These are phyloP conservation scores for Echinosphaeria canescens DNA, from an alignment of 2,329 filamentous ascomycete species.

Conservation along the genomic window DNA sequence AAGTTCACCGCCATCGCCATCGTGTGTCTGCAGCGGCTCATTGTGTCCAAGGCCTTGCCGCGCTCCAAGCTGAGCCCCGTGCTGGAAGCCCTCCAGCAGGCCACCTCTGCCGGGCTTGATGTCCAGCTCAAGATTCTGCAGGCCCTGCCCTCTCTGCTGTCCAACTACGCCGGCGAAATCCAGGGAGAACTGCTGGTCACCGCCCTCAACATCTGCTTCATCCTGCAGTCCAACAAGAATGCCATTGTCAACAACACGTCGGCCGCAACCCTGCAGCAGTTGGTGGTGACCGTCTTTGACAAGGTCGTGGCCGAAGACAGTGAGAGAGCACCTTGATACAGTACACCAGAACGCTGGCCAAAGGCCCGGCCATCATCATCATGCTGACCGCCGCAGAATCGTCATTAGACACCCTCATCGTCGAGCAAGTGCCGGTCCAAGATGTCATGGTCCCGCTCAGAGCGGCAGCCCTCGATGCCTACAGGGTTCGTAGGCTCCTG, in stretches of 20 bases:
- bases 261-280: slow-evolving; percentile 85
- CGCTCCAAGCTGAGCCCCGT: slow-evolving; percentile 65
- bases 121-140: slow-evolving; percentile 94
- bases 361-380: too few species aligned
- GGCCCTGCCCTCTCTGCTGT: slow-evolving; percentile 68
- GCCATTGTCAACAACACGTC: slow-evolving; percentile 89
- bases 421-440: slow-evolving; percentile 45
- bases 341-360: too few species aligned
- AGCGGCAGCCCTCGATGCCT: slow-evolving; percentile 67
- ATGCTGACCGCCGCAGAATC: slow-evolving; percentile 14
- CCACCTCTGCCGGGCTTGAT: slow-evolving; percentile 60
- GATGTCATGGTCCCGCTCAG: slow-evolving; percentile 44
- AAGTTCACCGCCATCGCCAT: slow-evolving; percentile 81
- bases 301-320: slow-evolving; percentile 70
- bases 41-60: slow-evolving; percentile 62
- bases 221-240: slow-evolving; percentile 79
- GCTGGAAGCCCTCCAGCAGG: slow-evolving; percentile 71
- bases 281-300: slow-evolving; percentile 84
- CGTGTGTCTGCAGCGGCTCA: slow-evolving; percentile 72
- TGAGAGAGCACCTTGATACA: slow-evolving; percentile 15
- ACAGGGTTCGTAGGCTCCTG: slow-evolving; percentile 27
- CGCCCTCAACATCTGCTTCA: slow-evolving; percentile 76
- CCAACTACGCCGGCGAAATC: slow-evolving; percentile 72
- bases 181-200: slow-evolving; percentile 64
- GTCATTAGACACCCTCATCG: slow-evolving; percentile 27